Conservation (phyloP, 441 rosid species). For the Euphorbia celastroides region DNA sequence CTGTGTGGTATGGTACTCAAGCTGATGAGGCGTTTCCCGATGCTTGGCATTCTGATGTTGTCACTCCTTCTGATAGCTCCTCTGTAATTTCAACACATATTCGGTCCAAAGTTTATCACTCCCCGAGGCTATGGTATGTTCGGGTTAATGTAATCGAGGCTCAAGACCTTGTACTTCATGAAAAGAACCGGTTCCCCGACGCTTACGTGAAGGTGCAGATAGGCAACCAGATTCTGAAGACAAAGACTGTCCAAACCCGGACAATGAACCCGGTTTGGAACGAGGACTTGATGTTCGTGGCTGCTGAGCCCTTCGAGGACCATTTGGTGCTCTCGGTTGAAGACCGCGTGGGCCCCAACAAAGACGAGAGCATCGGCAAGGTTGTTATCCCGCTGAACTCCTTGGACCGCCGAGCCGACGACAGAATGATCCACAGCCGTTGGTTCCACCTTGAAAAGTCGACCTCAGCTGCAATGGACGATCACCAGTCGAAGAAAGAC, state of each 20-base stretch:
- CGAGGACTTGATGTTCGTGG: conserved; percentile 81
- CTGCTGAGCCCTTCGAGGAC: conserved; percentile 91
- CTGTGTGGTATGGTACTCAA: conserved; percentile 95
- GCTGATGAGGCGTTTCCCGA: conserved; percentile 93
- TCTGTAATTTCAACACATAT: conserved; percentile 36
- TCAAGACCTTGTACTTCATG: conserved; percentile 61
- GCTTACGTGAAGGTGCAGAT: conserved; percentile 64
- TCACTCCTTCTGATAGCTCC: conserved; percentile 42
- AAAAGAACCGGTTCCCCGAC: conserved; percentile 58
- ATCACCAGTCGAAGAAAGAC: conserved; percentile 48
- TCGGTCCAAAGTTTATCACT: conserved; percentile 87
- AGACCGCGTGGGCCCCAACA: conserved; percentile 58
- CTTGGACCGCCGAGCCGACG: conserved; percentile 63
- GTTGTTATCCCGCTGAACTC: conserved; percentile 46
- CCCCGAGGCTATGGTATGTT: conserved; percentile 91
- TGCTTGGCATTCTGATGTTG: conserved; percentile 81
- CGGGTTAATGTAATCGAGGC: conserved; percentile 85
- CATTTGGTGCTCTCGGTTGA: conserved; percentile 58
- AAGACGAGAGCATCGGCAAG: conserved; percentile 71
- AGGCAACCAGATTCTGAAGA: conserved; percentile 64
- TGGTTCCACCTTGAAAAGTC: conserved; percentile 71
- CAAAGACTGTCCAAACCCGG: conserved; percentile 49
- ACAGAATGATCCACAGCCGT: conserved; percentile 39
- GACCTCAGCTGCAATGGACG: conserved; percentile 56
- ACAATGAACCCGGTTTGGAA: conserved; percentile 69